Conservation (phyloP, 139 green algal species). For the Chlamydomonas schloesseri region DNA sequence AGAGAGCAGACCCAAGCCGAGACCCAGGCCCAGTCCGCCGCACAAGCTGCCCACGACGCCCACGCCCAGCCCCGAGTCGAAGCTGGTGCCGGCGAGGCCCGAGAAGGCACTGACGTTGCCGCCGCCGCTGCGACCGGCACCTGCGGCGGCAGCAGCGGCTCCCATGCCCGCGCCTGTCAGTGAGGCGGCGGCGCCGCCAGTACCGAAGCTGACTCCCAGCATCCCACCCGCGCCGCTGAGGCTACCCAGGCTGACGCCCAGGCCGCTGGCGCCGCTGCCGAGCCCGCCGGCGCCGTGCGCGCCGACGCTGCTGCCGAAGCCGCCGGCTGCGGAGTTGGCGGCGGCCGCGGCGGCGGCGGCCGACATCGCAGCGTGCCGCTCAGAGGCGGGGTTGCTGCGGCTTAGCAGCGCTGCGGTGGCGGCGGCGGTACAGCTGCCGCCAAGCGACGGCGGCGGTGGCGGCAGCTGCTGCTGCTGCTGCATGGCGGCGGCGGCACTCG, state of each 20-base stretch:
- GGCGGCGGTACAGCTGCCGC: not conserved
- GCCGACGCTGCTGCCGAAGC: not conserved
- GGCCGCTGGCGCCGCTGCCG: not conserved
- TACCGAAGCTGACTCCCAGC: not conserved
- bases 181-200: too few relatives aligned
- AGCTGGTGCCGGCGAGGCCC: not conserved
- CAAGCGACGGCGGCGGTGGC: not conserved
- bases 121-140: not conserved
- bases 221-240: not conserved
- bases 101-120: too few relatives aligned
- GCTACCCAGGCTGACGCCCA: not conserved
- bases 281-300: too few relatives aligned
- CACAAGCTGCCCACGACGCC: conserved; percentile 14
- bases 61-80: not conserved
- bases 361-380: too few relatives aligned
- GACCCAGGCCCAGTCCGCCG: conserved; percentile 9
- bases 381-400: not conserved
- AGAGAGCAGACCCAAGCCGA: not conserved
- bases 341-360: too few relatives aligned
- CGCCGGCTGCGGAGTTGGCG: too few relatives aligned
- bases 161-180: too few relatives aligned
- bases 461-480: not conserved
- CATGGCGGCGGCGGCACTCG: not conserved
- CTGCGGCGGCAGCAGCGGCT: too few relatives aligned
- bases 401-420: not conserved